phyloP scores from a whole-genome alignment of 2,329 filamentous ascomycete genomes.

The Chrysoporthe puriensis region DNA sequence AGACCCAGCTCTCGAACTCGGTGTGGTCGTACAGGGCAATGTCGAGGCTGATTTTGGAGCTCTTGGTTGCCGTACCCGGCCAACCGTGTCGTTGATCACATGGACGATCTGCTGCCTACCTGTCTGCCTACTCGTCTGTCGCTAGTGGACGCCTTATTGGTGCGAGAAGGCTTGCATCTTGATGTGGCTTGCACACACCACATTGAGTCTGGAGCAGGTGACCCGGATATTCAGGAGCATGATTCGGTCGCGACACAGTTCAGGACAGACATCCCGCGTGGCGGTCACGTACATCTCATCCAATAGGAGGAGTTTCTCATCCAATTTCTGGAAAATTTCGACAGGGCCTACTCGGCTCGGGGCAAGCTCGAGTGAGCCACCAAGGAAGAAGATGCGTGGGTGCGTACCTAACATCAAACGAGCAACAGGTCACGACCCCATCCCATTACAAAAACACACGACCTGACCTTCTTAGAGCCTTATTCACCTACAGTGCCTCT shows the following conservation, averaged over 20 bases:
- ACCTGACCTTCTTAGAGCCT: neutral
- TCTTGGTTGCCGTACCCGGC: slow-evolving; percentile 11
- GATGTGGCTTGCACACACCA: slow-evolving; percentile 21
- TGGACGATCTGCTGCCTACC: neutral
- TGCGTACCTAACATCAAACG: neutral
- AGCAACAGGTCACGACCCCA: neutral
- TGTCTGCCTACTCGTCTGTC: neutral
- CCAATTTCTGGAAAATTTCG: neutral
- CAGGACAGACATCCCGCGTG: slow-evolving; percentile 21
- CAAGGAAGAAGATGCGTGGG: neutral
- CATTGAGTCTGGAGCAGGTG: slow-evolving; percentile 22
- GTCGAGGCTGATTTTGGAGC: neutral
- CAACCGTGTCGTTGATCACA: neutral
- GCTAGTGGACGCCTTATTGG: neutral
- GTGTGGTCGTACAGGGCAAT: neutral
- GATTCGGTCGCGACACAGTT: slow-evolving; percentile 6
- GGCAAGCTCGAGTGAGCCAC: slow-evolving; percentile 5
- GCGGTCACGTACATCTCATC: slow-evolving; percentile 9
- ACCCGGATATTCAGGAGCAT: neutral
- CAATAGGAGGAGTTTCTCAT: slow-evolving; percentile 22
- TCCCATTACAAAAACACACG: neutral
- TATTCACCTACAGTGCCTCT: neutral
- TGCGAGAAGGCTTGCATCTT: neutral
- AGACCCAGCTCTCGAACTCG: neutral
- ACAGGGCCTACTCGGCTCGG: neutral